phyloP scores from a whole-genome alignment of 2,329 filamentous ascomycete species.

The Aspergillus sergii region DNA sequence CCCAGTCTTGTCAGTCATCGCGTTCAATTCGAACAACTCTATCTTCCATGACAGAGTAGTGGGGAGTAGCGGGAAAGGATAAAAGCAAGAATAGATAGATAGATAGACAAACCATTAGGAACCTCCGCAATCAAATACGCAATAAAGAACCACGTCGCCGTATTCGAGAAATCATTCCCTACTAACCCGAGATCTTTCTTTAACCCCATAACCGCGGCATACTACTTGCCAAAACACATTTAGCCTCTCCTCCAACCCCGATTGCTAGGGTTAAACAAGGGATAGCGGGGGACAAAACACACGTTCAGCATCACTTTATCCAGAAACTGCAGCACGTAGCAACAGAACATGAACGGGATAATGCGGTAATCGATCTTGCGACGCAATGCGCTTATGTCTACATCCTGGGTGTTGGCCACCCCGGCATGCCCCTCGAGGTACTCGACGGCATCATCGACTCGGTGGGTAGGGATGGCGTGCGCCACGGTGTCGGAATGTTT shows the following conservation, averaged over 20 bases:
- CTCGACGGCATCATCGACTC: constrained; percentile 23
- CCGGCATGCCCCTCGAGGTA: constrained; percentile 24
- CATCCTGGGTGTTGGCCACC: constrained; percentile 4
- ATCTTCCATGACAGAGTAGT: no score
- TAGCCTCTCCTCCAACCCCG: neutral
- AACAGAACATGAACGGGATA: constrained; percentile 36
- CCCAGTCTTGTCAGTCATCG: neutral
- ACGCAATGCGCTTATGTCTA: constrained; percentile 26
- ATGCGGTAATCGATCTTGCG: constrained; percentile 36
- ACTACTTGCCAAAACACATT: constrained; percentile 27
- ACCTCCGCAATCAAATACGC: constrained; percentile 61
- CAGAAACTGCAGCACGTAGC: constrained; percentile 37
- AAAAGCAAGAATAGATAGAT: no score
- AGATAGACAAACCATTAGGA: constrained; percentile 52
- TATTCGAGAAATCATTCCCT: constrained; percentile 63
- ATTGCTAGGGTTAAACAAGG: neutral
- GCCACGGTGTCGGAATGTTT: constrained; percentile 9
- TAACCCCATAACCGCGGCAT: constrained; percentile 66
- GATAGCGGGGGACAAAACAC: constrained; percentile 4
- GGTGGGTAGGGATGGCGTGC: constrained; percentile 2
- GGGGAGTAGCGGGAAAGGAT: no score
- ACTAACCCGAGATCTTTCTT: constrained; percentile 54
- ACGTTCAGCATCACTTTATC: constrained; percentile 39
- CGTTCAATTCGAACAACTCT: neutral
- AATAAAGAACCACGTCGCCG: constrained; percentile 64